Evolutionary conservation across 306 rosid species (phyloP), one percentile per base, ranked within the genome.

Genomic region (Prinsepia uniflora): DNA sequence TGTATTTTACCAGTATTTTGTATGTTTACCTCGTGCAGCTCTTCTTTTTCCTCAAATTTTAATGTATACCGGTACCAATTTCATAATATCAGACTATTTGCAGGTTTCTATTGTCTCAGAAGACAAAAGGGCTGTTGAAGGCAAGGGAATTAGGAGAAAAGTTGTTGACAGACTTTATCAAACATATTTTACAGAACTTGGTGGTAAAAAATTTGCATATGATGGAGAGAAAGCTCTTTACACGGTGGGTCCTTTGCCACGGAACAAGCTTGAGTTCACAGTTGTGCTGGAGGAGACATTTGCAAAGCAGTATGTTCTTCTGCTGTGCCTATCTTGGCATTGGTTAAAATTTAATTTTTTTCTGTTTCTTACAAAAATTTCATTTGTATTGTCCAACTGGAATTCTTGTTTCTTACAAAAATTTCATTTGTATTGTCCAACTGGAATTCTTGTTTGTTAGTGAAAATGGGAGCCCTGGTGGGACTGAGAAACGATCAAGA

Each of bases 181-280:
- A 75, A 84, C 81, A 58, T 89, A 87, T 75, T 77, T 88, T 72
- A 68, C 89, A 64, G 96, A 88, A 58, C 82, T 94, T 74, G 81
- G 73, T 60, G 78, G 76, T 40, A 89, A 86, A 81, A 81, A 71
- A 49, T 89, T 87, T 83, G 95, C 85, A 6, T 94, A 87, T 10
- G 98, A 94, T 24, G 98, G 98, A 72, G 92, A 75, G 54, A 87
- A 72, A 78, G 75, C 85, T 75, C 83, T 94, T 70, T 94, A 83
- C 82, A 83, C 92, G n/a, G 84, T 86, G 5, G 97, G 88, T 65
- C 86, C 97, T 63, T 80, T 94, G 68, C 92, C 90, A 1, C 84
- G 22, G 19, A 73, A 80, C 67, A 81, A 87, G 70, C 72, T 80
- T 67, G 88, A 81, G 67, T 89, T 86, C 82, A 74, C 76, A 41